phyloP scores from a whole-genome alignment of 2,329 filamentous ascomycete species.

The Septoria petroselini region DNA sequence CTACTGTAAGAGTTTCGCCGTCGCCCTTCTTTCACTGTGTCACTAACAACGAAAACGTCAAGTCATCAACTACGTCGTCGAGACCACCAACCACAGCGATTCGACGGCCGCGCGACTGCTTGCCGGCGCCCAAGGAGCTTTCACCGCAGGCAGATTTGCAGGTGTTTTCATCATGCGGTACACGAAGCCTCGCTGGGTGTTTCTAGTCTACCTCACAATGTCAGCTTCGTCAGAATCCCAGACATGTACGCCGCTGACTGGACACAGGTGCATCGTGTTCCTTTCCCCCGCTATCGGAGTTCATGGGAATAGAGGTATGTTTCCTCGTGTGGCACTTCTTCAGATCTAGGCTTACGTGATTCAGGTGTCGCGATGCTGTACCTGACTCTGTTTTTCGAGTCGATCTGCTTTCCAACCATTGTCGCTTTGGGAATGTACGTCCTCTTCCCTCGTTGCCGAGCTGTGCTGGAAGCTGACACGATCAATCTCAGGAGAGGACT shows the following conservation, averaged over 20 bases:
- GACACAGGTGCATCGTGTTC: constrained; percentile 59
- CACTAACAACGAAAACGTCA: neutral
- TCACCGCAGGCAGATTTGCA: constrained; percentile 68
- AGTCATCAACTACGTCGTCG: constrained; percentile 62
- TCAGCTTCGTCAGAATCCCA: constrained; percentile 1
- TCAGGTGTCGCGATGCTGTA: constrained; percentile 59
- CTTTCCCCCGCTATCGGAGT: constrained; percentile 50
- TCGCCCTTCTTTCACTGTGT: too few relatives aligned
- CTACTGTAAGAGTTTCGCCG: constrained; percentile 51
- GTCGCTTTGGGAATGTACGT: constrained; percentile 78
- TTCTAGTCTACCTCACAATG: constrained; percentile 64
- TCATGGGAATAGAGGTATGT: constrained; percentile 44
- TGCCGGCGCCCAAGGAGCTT: constrained; percentile 69
- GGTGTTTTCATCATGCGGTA: constrained; percentile 66
- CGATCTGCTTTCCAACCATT: constrained; percentile 77
- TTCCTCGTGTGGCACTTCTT: neutral
- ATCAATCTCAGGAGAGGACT: too few relatives aligned
- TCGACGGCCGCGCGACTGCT: constrained; percentile 65
- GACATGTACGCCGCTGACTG: neutral
- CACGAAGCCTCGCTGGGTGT: constrained; percentile 64
- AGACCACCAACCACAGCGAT: constrained; percentile 44
- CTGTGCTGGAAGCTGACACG: too few relatives aligned
- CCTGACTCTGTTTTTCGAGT: constrained; percentile 72
- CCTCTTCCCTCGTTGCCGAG: too few relatives aligned
- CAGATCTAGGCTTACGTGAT: neutral